phyloP scores from a whole-genome alignment of 768 basidiomycete genomes.

The Lactarius vividus region DNA sequence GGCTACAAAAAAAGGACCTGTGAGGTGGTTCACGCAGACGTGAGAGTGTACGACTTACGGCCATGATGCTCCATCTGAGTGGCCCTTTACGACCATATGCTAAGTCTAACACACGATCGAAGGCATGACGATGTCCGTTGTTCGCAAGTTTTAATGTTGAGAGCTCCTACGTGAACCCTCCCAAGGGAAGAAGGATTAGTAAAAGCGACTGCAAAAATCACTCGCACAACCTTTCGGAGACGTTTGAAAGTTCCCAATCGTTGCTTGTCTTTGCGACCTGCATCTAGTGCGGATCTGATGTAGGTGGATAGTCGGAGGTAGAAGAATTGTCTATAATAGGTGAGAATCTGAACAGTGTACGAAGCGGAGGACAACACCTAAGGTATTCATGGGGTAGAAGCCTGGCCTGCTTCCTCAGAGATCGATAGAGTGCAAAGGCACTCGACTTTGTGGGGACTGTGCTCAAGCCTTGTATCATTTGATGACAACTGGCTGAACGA shows the following conservation, averaged over 20 bases:
- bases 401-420: constrained; percentile 42
- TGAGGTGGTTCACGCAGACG: constrained; percentile 4
- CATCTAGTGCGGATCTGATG: constrained; percentile 45
- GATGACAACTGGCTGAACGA: neutral
- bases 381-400: constrained; percentile 47
- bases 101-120: constrained; percentile 56
- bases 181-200: neutral
- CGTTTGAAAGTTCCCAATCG: constrained; percentile 46
- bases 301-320: constrained; percentile 57
- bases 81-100: constrained; percentile 79
- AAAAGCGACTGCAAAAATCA: neutral
- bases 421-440: constrained; percentile 39
- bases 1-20: constrained; percentile 42
- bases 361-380: constrained; percentile 35
- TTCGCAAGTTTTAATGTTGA: constrained; percentile 55
- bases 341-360: neutral
- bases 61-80: constrained; percentile 63
- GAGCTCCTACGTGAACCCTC: constrained; percentile 45
- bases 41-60: constrained; percentile 42
- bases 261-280: constrained; percentile 34
- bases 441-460: constrained; percentile 9
- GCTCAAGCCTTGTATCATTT: neutral
- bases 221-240: constrained; percentile 46
- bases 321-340: constrained; percentile 55
- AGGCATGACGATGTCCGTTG: constrained; percentile 45